A percentile compares a stretch with the other conserved stretches of the same genome.
phyloP scores from a whole-genome alignment of 1,284 basidiomycete species.

The Hemileia vastatrix region DNA sequence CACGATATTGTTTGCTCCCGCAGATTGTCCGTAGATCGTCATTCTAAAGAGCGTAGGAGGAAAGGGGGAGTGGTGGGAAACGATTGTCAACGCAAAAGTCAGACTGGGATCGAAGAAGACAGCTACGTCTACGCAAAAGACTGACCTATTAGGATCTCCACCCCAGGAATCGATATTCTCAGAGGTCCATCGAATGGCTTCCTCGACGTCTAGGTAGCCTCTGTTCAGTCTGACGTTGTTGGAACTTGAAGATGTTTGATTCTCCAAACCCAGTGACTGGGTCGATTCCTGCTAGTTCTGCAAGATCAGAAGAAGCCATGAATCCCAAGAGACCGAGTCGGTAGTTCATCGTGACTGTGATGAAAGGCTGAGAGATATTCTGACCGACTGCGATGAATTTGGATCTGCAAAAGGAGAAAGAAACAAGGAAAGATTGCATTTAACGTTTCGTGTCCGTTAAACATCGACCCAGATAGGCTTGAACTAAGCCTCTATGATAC shows the following conservation, averaged over 20 bases:
- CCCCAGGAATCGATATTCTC: constrained; percentile 18
- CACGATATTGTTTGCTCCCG: no score
- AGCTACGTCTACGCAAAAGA: no score
- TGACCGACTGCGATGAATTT: neutral
- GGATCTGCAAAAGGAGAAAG: neutral
- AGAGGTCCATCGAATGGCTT: constrained; percentile 5
- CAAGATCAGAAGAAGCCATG: neutral
- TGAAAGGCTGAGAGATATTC: neutral
- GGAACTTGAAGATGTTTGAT: neutral
- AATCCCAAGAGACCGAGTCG: neutral
- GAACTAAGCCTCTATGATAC: no score
- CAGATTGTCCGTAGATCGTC: neutral
- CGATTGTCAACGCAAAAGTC: neutral
- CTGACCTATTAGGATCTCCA: constrained; percentile 12
- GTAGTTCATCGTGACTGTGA: neutral
- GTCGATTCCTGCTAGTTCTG: neutral
- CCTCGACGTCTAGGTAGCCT: constrained; percentile 15
- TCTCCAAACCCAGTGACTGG: neutral
- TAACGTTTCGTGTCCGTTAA: no score
- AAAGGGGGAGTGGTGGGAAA: neutral
- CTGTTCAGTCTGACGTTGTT: constrained; percentile 10
- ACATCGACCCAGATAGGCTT: no score
- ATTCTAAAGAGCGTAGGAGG: no score
- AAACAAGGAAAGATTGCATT: no score
- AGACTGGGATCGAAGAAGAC: no score